Conservation (phyloP, 202 grass and related monocot genomes). For the Zizania palustris region DNA sequence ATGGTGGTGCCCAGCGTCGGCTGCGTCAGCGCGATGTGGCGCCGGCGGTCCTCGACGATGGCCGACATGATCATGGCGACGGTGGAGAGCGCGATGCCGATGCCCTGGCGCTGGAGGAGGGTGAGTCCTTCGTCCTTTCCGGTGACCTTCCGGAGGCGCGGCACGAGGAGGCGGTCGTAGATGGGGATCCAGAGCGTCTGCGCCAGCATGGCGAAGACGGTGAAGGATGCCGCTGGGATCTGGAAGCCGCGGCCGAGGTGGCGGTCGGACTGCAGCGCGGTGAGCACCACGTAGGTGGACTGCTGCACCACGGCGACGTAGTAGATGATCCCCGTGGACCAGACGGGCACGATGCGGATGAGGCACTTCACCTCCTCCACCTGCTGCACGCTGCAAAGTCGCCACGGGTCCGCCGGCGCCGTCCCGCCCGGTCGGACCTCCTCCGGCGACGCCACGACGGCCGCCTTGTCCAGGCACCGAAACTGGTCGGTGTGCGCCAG, state of each 20-base stretch:
- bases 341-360: conserved; percentile 79
- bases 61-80: conserved; percentile 79
- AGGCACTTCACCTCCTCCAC: conserved; percentile 95
- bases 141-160: conserved; percentile 53
- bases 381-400: conserved; percentile 84
- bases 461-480: conserved; percentile 85
- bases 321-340: conserved; percentile 93
- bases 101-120: conserved; percentile 82
- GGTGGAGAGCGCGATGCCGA: conserved; percentile 74
- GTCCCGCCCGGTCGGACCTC: conserved; percentile 51
- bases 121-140: conserved; percentile 71
- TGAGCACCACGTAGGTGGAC: conserved; percentile 79
- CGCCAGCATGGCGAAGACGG: conserved; percentile 81
- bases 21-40: conserved; percentile 53
- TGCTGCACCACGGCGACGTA: conserved; percentile 91
- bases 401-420: conserved; percentile 54
- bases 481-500: conserved; percentile 86
- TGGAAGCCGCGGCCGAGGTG: conserved; percentile 67
- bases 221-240: conserved; percentile 78
- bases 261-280: conserved; percentile 77
- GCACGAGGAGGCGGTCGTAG: conserved; percentile 79
- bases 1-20: conserved; percentile 52
- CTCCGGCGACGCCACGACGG: conserved; percentile 51
- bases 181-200: conserved; percentile 81
- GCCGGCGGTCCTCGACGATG: conserved; percentile 62